Evolutionary conservation across 441 rosid species (phyloP).

Genomic region (Eugenia klotzschiana): DNA sequence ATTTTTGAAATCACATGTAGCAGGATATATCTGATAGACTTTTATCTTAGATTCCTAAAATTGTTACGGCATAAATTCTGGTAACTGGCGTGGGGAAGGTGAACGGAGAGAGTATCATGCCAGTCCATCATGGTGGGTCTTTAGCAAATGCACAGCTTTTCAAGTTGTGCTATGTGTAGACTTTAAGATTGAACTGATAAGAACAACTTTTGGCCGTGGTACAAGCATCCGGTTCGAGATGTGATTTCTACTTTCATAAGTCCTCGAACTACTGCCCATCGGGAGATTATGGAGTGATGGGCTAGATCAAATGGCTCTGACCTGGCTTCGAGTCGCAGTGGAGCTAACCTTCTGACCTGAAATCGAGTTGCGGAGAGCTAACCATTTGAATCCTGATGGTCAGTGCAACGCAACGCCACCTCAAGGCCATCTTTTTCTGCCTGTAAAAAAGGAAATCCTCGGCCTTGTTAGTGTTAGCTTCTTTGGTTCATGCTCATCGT

Average conservation of each 20-base stretch:
- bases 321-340: fast-evolving
- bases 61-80: neutral
- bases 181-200: neutral
- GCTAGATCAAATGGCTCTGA: neutral
- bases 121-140: neutral
- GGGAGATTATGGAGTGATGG: neutral
- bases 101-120: neutral
- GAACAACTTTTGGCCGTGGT: neutral
- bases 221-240: neutral
- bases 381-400: neutral
- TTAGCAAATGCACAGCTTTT: neutral
- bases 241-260: neutral
- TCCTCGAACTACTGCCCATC: neutral
- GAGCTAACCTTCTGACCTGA: neutral
- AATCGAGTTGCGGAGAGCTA: neutral
- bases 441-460: neutral
- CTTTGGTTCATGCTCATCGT: neutral
- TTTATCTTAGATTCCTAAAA: neutral
- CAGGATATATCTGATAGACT: neutral
- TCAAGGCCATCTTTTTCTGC: fast-evolving
- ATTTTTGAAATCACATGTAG: neutral
- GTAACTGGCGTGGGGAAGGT: neutral
- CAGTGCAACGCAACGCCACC: neutral
- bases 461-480: neutral
- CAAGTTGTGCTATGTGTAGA: neutral